Base-by-base conservation (phyloP, 2,329 filamentous ascomycete species). In the Eurotiales sp. region DNA sequence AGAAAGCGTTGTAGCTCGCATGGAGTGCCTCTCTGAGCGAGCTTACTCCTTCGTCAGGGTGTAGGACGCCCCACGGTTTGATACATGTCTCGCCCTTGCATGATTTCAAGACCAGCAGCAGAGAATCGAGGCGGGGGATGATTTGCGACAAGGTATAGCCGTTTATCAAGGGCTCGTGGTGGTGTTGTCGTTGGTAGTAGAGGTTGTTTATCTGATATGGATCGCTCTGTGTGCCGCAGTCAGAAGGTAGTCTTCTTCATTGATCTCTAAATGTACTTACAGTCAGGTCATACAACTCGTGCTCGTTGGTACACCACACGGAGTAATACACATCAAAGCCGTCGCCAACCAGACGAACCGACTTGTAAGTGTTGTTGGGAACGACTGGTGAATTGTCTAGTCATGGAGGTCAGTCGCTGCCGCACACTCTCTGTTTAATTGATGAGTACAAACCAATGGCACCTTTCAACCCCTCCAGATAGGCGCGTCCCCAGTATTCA, bases 401-500 rank as follows among this genome's bases (percentile, higher is more conserved):
- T 5, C 58, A 61, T 19, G n/a, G n/a, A 12, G 22, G 42, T 37
- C 17, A 47, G 34, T 40, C 7, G n/a, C 11, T 4, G 4, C 17
- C 2, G 11, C 41, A 27, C 25, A n/a, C 11, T n/a, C n/a, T n/a
- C n/a, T n/a, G 14, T 17, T 3, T 5, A 19, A 32, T 2, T 11
- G 15, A 22, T 14, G 10, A 4, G 45, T 32, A 47, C 60, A 14
- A 55, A 69, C 66, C 61, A 27, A 68, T 51, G 0, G 30, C 43
- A 12, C 61, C 55, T 22, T 59, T 65, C 12, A 59, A 52, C 2
- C 68, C 68, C 51, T 72, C 70, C 1, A 61, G 42, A 5, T 66
- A 55, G 3, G 58, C 60, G 3, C 23, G 27, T 0, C 80, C 80
- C 80, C 79, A 83, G 55, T 72, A 83, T 58, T 84, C 81, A 2